Conservation (phyloP, 179 eudicot genomes). For the Heliamphora pulchella region DNA sequence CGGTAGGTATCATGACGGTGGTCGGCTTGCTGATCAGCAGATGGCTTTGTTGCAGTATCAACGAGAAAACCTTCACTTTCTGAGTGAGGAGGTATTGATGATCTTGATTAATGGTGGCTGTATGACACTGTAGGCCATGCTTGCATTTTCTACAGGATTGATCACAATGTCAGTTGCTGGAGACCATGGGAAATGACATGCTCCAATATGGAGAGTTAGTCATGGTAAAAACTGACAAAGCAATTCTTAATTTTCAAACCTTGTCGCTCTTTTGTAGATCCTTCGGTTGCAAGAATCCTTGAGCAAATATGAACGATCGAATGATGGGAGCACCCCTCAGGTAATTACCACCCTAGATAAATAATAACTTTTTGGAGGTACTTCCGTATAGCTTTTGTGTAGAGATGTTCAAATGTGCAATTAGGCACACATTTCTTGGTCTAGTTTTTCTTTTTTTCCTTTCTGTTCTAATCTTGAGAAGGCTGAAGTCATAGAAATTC, state of each 20-base stretch:
- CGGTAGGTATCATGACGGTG: slow-evolving; percentile 84
- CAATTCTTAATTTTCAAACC: background rate
- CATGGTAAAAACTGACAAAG: background rate
- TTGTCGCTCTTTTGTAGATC: slow-evolving; percentile 42
- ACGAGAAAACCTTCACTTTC: slow-evolving; percentile 89
- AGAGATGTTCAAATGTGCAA: background rate
- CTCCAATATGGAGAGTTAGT: slow-evolving; percentile 2
- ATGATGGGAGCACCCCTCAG: slow-evolving; percentile 85
- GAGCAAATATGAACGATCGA: slow-evolving; percentile 82
- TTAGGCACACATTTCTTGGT: background rate
- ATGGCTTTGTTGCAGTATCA: slow-evolving; percentile 98
- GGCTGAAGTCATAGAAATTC: background rate
- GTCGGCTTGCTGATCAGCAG: slow-evolving; percentile 96
- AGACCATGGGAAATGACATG: background rate
- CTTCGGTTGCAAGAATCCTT: slow-evolving; percentile 89
- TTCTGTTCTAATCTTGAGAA: background rate
- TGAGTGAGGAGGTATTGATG: slow-evolving; percentile 86
- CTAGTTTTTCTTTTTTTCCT: background rate
- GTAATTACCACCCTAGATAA: slow-evolving; percentile 31
- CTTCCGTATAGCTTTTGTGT: background rate
- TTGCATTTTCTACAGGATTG: slow-evolving; percentile 4
- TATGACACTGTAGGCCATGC: background rate
- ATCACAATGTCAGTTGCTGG: background rate
- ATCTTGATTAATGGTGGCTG: background rate
- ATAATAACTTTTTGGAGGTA: background rate